Percentiles rank a stretch among this genome's conserved stretches.
These are phyloP conservation scores for Fusarium devonianum DNA, from an alignment of 2,329 filamentous ascomycete genomes.

Conservation along the genomic window DNA sequence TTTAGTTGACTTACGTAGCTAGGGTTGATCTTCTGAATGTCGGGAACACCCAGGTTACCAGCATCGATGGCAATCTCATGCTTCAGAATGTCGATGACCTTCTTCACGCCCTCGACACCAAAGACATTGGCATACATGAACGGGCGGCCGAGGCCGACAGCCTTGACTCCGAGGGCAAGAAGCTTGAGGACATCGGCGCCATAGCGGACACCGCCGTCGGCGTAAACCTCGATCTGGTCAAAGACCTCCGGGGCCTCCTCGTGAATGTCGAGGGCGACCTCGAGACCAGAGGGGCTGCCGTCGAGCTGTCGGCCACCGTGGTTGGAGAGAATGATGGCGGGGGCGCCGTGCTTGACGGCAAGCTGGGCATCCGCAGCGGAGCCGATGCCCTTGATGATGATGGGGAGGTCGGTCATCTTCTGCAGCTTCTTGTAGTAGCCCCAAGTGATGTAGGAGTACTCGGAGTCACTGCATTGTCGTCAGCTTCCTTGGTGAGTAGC, in stretches of 20 bases:
- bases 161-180: slow-evolving; percentile 53
- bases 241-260: slow-evolving; percentile 49
- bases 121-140: slow-evolving; percentile 63
- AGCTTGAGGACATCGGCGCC: slow-evolving; percentile 54
- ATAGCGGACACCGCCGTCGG: slow-evolving; percentile 54
- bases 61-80: slow-evolving; percentile 56
- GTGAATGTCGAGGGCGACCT: slow-evolving; percentile 51
- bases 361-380: slow-evolving; percentile 47
- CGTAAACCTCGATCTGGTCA: slow-evolving; percentile 49
- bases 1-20: slow-evolving; percentile 33
- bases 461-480: slow-evolving; percentile 32
- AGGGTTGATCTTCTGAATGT: slow-evolving; percentile 47
- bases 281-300: slow-evolving; percentile 48
- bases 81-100: slow-evolving; percentile 55
- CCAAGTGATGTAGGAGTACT: slow-evolving; percentile 45
- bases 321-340: slow-evolving; percentile 52
- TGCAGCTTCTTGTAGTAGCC: slow-evolving; percentile 48
- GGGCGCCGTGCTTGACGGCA: slow-evolving; percentile 44
- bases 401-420: slow-evolving; percentile 48
- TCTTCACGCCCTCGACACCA: slow-evolving; percentile 57
- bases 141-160: slow-evolving; percentile 56
- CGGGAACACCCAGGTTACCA: slow-evolving; percentile 51
- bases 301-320: slow-evolving; percentile 54
- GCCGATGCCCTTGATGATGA: slow-evolving; percentile 52
- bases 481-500: slow-evolving; percentile 10